phyloP scores from a whole-genome alignment of 768 basidiomycete genomes.

The Pseudohyphozyma bogoriensis region DNA sequence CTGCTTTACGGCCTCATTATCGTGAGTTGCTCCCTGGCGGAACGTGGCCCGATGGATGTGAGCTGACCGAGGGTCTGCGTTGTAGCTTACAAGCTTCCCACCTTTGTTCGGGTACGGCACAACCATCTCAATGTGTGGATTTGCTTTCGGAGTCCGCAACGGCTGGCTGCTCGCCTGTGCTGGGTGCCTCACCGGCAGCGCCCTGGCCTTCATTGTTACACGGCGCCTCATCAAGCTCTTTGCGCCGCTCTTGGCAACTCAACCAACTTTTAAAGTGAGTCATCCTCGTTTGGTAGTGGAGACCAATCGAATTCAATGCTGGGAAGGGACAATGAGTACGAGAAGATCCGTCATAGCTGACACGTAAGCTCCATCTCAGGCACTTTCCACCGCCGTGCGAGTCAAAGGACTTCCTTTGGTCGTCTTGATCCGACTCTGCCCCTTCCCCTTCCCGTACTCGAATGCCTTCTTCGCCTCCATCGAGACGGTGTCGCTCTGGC shows the following conservation, averaged over 20 bases:
- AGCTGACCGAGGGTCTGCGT: neutral
- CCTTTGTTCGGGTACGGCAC: slow-evolving; percentile 62
- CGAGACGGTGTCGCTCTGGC: slow-evolving; percentile 58
- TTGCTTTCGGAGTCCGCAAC: slow-evolving; percentile 62
- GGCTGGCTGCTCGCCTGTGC: slow-evolving; percentile 58
- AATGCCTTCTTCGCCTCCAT: slow-evolving; percentile 61
- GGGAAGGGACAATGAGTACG: too few species aligned
- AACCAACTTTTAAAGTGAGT: slow-evolving; percentile 19
- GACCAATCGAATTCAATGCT: too few species aligned
- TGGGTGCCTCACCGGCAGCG: slow-evolving; percentile 56
- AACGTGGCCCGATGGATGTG: too few species aligned
- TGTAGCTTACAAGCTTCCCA: slow-evolving; percentile 40
- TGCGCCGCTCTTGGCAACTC: slow-evolving; percentile 7
- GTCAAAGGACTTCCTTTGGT: slow-evolving; percentile 72
- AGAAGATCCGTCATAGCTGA: too few species aligned
- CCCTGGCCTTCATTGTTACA: slow-evolving; percentile 47
- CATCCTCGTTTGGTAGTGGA: too few species aligned
- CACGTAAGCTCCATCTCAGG: too few species aligned
- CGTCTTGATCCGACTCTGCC: slow-evolving; percentile 66
- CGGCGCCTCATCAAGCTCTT: slow-evolving; percentile 4
- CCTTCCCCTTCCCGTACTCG: slow-evolving; percentile 81
- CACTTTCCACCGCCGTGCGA: slow-evolving; percentile 26
- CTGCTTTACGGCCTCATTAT: slow-evolving; percentile 7
- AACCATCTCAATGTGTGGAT: slow-evolving; percentile 57
- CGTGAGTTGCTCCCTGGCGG: neutral